Conservation (phyloP, 768 basidiomycete species). For the Glaciozyma martinii region DNA sequence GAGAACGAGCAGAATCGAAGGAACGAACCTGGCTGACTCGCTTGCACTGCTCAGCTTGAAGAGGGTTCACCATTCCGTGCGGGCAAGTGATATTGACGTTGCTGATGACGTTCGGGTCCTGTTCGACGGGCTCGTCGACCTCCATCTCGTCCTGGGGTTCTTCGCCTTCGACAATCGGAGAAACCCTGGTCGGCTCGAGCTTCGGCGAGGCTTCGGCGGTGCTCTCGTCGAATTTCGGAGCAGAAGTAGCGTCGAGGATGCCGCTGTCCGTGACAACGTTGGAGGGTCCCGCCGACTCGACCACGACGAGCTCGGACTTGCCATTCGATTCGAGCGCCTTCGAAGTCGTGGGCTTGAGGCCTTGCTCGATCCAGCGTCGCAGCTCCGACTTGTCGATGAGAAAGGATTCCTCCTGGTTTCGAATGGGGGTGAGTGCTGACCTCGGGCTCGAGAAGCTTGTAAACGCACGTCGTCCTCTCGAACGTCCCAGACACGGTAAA, state of each 20-base stretch:
- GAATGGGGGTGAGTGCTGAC: neutral
- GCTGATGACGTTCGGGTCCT: slow-evolving; percentile 19
- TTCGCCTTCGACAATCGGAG: neutral
- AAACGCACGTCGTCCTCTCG: slow-evolving; percentile 46
- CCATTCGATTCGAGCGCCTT: neutral
- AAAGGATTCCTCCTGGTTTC: slow-evolving; percentile 46
- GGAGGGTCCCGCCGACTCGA: neutral
- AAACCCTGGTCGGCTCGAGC: too few species aligned
- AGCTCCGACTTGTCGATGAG: slow-evolving; percentile 57
- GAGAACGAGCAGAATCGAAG: neutral
- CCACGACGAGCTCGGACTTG: too few species aligned
- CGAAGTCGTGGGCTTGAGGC: slow-evolving; percentile 13
- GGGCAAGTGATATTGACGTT: slow-evolving; percentile 52
- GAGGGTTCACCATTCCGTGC: slow-evolving; percentile 58
- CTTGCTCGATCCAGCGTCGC: slow-evolving; percentile 52
- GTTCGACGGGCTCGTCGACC: neutral
- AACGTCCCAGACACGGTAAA: slow-evolving; percentile 59
- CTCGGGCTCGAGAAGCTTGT: neutral
- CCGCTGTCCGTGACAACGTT: neutral
- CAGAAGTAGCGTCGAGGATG: neutral
- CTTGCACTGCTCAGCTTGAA: slow-evolving; percentile 57
- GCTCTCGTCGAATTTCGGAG: neutral
- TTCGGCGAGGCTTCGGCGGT: too few species aligned
- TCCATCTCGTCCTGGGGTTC: neutral
- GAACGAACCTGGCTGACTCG: slow-evolving; percentile 51